Base-by-base conservation (phyloP, 768 basidiomycete genomes). In the Termitomyces sp. region DNA sequence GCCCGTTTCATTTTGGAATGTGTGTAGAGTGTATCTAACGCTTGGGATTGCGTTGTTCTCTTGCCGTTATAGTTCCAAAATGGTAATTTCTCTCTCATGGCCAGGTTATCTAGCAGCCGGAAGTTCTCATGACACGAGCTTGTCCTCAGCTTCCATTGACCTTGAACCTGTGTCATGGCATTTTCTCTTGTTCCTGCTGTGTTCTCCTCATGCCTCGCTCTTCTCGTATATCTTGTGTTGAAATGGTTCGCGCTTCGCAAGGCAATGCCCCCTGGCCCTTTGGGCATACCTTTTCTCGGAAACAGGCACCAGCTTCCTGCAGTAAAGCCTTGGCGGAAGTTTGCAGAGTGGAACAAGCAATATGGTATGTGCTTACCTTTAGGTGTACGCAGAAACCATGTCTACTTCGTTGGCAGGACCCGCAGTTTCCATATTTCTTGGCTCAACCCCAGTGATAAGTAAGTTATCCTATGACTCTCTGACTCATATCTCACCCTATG, bases 281-380 rank as follows among this genome's bases (percentile, higher is more conserved):
- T 72, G 2, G 78, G 79, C 29, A 65, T 81, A 29, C 81, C 80
- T 5, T 74, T 71, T 55, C 72, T 82, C 31, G 82, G 83, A 0
- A 84, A 82, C 64, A 68, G 70, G 37, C 73, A 79, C 59, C 78
- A 83, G 59, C 68, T 82, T 17, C 82, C 82, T 10, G 60, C 67
- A 7, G 61, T 74, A n/a, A 79, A 81, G 63, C 81, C 81, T 0
- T 84, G 83, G 83, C 66, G 70, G 25, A 79, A 76, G 68, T 83
- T 82, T 60, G 74, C 76, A 31, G 76, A 80, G 50, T 82, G 81
- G 78, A 81, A 77, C 57, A 71, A 67, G 37, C 67, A 75, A 61
- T 82, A 82, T 63, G 82, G 82, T 81, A 56, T 8, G 50, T 14
- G 17, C 43, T 46, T 29, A 40, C 0, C 17, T 9, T 17, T 29